Percentiles rank a stretch among this genome's conserved stretches.
phyloP scores from a whole-genome alignment of 805 yeast genomes.

The Spathaspora passalidarum region DNA sequence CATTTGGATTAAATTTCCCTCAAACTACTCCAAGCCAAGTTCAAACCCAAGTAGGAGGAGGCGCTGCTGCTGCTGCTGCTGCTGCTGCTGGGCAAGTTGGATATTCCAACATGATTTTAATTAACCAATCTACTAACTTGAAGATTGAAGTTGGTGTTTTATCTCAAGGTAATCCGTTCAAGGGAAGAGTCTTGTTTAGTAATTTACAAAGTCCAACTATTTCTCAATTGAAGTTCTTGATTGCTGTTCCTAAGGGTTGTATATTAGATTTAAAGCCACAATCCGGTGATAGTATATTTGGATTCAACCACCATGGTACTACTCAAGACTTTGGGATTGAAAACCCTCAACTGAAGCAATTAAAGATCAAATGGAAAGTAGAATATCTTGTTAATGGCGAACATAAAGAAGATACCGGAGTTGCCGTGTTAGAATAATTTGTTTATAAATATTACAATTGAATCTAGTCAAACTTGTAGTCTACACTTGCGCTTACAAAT shows the following conservation, averaged over 20 bases:
- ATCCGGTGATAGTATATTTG: slow-evolving; percentile 50
- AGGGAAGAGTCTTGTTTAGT: slow-evolving; percentile 49
- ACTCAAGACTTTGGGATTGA: slow-evolving; percentile 48
- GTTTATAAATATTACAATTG: not conserved
- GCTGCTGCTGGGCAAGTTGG: not conserved
- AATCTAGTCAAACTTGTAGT: too few relatives aligned
- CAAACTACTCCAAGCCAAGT: slow-evolving; percentile 28
- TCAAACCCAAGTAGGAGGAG: slow-evolving; percentile 16
- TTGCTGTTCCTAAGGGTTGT: slow-evolving; percentile 71
- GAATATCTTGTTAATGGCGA: slow-evolving; percentile 51
- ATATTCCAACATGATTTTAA: slow-evolving; percentile 18
- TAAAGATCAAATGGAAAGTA: slow-evolving; percentile 77
- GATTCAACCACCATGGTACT: slow-evolving; percentile 47
- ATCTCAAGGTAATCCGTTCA: slow-evolving; percentile 34
- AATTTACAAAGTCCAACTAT: slow-evolving; percentile 47
- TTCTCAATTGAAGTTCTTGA: slow-evolving; percentile 51
- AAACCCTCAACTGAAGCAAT: slow-evolving; percentile 29
- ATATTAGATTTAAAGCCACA: slow-evolving; percentile 60
- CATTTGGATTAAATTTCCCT: slow-evolving; percentile 41
- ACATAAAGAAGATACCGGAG: slow-evolving; percentile 56
- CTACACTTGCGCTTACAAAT: not conserved
- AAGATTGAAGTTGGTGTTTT: slow-evolving; percentile 46
- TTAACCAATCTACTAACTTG: slow-evolving; percentile 45
- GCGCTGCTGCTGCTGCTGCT: too few relatives aligned
- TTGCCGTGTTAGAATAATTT: slow-evolving; percentile 21